phyloP scores from a whole-genome alignment of 1,284 basidiomycete species.

The Apiotrichum gracile region DNA sequence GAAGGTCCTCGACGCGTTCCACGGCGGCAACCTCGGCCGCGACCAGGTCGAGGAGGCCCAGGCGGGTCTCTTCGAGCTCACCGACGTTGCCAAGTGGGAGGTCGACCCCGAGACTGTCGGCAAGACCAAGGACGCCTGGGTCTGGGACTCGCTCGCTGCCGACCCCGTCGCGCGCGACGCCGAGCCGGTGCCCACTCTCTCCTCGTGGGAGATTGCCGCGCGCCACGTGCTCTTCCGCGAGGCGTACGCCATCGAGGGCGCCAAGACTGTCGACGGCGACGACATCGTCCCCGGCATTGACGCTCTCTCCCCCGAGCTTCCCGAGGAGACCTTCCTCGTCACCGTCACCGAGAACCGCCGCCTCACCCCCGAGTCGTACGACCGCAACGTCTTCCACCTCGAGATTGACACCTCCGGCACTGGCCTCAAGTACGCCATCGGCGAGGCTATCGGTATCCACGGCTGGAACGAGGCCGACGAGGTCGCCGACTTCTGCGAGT shows the following conservation, averaged over 20 bases:
- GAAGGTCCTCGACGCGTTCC: conserved; percentile 45
- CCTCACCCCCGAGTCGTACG: conserved; percentile 88
- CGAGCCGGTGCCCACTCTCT: conserved; percentile 33
- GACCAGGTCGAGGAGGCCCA: conserved; percentile 45
- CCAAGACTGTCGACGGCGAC: conserved; percentile 35
- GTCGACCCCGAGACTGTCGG: conserved; percentile 38
- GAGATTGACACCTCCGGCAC: conserved; percentile 91
- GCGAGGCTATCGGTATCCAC: conserved; percentile 93
- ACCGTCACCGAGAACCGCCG: conserved; percentile 91
- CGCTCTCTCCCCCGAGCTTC: conserved; percentile 74
- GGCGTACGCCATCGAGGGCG: conserved; percentile 55
- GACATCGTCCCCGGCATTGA: conserved; percentile 51
- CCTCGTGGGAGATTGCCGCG: conserved; percentile 76
- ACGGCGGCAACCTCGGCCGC: conserved; percentile 39
- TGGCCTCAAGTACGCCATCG: conserved; percentile 89
- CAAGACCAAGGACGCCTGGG: conserved; percentile 40
- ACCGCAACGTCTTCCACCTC: conserved; percentile 98
- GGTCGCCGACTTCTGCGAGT: conserved; percentile 79
- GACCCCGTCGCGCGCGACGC: conserved; percentile 36
- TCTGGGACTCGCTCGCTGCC: conserved; percentile 44
- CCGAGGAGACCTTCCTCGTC: conserved; percentile 88
- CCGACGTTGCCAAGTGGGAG: conserved; percentile 27
- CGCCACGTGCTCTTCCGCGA: conserved; percentile 83
- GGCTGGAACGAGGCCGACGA: conserved; percentile 95
- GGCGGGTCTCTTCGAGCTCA: conserved; percentile 38